A percentile compares a stretch with the other conserved stretches of the same genome.
Conservation (phyloP, 1,139 yeast genomes). For the Wickerhamomyces sp. region DNA sequence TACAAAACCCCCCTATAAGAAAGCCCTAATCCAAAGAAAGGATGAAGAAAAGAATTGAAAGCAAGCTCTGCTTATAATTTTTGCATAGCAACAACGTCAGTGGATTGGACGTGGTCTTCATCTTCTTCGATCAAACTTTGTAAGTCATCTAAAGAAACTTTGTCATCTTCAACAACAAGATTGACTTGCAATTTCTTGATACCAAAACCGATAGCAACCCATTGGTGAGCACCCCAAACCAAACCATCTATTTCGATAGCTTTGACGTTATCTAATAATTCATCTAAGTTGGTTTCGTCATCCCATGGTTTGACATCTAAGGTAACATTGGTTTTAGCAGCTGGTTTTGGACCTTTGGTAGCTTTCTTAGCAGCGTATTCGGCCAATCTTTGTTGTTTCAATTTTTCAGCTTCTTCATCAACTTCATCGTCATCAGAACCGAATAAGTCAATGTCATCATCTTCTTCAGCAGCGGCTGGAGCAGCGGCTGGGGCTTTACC, state of each 20-base stretch:
- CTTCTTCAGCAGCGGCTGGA: constrained; percentile 70
- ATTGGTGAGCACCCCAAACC: constrained; percentile 97
- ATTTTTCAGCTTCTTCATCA: constrained; percentile 94
- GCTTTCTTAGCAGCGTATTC: constrained; percentile 98
- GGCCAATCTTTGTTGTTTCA: constrained; percentile 96
- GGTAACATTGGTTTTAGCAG: constrained; percentile 97
- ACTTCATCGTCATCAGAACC: constrained; percentile 92
- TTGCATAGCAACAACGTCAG: constrained; percentile 97
- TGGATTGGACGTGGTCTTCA: constrained; percentile 99
- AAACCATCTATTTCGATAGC: constrained; percentile 86
- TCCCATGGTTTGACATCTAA: constrained; percentile 99
- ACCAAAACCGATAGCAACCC: constrained; percentile 98
- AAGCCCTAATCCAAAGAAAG: neutral
- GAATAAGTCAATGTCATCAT: constrained; percentile 88
- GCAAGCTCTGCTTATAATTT: constrained; percentile 60
- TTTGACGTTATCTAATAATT: constrained; percentile 83
- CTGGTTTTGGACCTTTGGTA: constrained; percentile 94
- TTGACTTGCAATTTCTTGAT: constrained; percentile 98
- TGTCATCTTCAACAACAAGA: constrained; percentile 96
- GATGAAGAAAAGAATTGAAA: constrained; percentile 2
- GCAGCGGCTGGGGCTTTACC: constrained; percentile 55
- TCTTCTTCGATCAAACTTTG: constrained; percentile 84
- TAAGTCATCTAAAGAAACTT: constrained; percentile 89
- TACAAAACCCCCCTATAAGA: neutral
- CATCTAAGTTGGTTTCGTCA: constrained; percentile 94